Evolutionary conservation across 108 stramenopile genomes (phyloP), one percentile per base, ranked within the genome.

Genomic region (Pseudonitzschia delicatissima): DNA sequence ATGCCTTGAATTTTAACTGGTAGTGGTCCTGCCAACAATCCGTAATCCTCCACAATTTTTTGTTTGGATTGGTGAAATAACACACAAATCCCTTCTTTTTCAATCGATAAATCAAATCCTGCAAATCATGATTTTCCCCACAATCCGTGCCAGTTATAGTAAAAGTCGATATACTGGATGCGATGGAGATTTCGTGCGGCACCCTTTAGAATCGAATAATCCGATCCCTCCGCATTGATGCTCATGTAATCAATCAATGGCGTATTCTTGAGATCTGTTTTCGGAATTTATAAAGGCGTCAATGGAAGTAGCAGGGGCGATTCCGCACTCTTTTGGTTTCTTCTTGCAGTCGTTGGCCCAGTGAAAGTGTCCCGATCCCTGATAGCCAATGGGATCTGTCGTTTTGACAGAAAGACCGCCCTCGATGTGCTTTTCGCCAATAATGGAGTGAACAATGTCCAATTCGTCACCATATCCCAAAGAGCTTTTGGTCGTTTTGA

Each of bases 11-110:
- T 20, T 68, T 67, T 17, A 71, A n/a, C 50, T 68, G 70, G 57
- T 81, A 87, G 35, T 77, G 66, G 2, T 78, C 76, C 44, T 72
- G 71, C 62, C 62, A 79, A 44, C 80, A 81, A 57, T 61, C 67
- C 6, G 80, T 81, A 18, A 81, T 73, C 12, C 80, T 45, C 80
- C 80, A 81, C n/a, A 81, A 37, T 26, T 73, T 42, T 0, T 65
- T 57, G 60, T 64, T 68, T 17, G 5, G 45, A 11, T 74, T 74
- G 12, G 74, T 51, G 17, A 26, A 76, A 0, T 80, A 80, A 47
- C 79, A 80, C 12, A 67, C 71, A 49, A 76, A 76, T 2, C 58
- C 69, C 23, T 60, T 52, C 6, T 47, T 45, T 32, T 70, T n/a
- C 12, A 76, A 3, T 17, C 47, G 37, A 11, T 5, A 21, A 35